Evolutionary conservation across 164 flowering plant genomes (phyloP).

Genomic region (Echeveria elegans): DNA sequence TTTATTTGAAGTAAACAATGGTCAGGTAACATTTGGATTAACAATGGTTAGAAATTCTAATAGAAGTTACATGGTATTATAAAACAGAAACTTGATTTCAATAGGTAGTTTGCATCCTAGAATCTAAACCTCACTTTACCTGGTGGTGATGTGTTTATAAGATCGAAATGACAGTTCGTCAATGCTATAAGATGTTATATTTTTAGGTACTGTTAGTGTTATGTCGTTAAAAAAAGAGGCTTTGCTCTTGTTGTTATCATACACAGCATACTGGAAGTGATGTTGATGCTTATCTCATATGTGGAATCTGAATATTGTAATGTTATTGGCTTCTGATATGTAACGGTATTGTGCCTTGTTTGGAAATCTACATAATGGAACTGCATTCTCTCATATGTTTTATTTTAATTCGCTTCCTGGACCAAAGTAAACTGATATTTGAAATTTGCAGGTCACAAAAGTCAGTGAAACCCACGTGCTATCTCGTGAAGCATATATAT

Average conservation of each 20-base stretch:
- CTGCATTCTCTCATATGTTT: neutral
- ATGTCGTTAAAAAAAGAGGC: neutral
- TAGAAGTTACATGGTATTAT: too few species aligned
- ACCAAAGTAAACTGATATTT: neutral
- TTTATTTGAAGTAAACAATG: too few species aligned
- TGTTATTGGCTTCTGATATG: neutral
- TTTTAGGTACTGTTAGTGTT: neutral
- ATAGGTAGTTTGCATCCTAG: neutral
- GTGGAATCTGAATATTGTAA: neutral
- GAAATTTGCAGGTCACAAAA: constrained; percentile 27
- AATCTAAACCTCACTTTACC: neutral
- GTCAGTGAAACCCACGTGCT: constrained; percentile 44
- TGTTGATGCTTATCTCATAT: neutral
- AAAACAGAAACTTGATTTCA: neutral
- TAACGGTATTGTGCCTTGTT: neutral
- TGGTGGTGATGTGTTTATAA: neutral
- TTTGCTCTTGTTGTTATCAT: too few species aligned
- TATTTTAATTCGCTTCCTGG: neutral
- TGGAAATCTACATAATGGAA: neutral
- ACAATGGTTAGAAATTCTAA: too few species aligned
- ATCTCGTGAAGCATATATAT: constrained; percentile 65
- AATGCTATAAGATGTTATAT: neutral
- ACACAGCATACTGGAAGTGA: too few species aligned
- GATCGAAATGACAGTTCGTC: neutral
- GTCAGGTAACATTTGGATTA: too few species aligned